Conservation (phyloP, 176 grass and related monocot genomes). For the Puccinellia tenuiflora region DNA sequence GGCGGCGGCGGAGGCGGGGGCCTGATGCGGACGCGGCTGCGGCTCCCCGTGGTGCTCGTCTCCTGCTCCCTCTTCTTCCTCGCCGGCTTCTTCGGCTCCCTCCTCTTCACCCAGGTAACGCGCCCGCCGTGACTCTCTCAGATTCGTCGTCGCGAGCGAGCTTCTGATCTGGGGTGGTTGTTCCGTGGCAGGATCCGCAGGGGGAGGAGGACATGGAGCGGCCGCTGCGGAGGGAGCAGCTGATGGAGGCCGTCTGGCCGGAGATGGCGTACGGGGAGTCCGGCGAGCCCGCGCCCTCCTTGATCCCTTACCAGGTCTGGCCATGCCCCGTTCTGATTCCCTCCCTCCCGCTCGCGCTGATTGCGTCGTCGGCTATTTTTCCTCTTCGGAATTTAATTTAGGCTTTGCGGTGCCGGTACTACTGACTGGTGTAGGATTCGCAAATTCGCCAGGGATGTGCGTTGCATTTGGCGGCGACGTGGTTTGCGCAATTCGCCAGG, state of each 20-base stretch:
- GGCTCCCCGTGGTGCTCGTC: constrained; percentile 64
- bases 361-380: not conserved
- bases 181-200: constrained; percentile 31
- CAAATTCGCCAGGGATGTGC: not conserved
- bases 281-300: constrained; percentile 39
- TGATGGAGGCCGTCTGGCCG: constrained; percentile 46
- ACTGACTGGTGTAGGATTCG: not conserved
- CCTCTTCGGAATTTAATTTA: not conserved
- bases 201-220: constrained; percentile 31
- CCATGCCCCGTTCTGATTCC: not conserved
- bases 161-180: constrained; percentile 23
- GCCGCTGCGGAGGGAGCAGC: constrained; percentile 38
- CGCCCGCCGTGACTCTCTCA: not conserved
- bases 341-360: not conserved
- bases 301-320: constrained; percentile 70
- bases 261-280: constrained; percentile 61
- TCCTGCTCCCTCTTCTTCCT: constrained; percentile 90
- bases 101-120: constrained; percentile 63
- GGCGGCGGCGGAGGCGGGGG: constrained; percentile 15
- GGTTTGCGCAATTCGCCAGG: not conserved
- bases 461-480: not conserved
- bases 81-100: constrained; percentile 72
- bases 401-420: not conserved
- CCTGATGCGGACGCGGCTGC: constrained; percentile 52
- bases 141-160: not conserved